A percentile compares a stretch with the other conserved stretches of the same genome.
Evolutionary conservation across 2,329 filamentous ascomycete species (phyloP).

Genomic region (Stachybotrys echinatus): DNA sequence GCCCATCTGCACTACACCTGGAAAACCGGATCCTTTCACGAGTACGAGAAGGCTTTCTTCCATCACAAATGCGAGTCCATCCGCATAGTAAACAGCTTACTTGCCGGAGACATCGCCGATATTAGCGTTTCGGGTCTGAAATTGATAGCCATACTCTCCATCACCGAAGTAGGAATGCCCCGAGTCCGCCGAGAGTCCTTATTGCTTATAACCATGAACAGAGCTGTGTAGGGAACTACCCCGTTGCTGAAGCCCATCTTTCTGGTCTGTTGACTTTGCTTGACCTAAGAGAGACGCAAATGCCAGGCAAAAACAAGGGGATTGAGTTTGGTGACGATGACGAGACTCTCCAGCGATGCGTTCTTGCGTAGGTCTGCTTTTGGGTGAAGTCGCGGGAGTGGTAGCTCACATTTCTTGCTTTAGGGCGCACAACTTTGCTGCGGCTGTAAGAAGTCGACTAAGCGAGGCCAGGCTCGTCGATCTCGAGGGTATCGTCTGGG

Average conservation of each 20-base stretch:
- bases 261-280: background rate
- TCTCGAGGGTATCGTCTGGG: background rate
- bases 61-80: background rate
- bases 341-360: background rate
- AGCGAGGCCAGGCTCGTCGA: background rate
- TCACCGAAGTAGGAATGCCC: background rate
- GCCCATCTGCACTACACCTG: background rate
- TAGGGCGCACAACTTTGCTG: background rate
- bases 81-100: background rate
- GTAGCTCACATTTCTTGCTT: background rate
- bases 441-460: background rate
- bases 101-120: background rate
- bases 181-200: background rate
- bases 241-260: background rate
- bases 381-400: background rate
- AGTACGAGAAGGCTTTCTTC: background rate
- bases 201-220: background rate
- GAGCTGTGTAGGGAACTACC: background rate
- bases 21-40: background rate
- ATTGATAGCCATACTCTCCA: background rate
- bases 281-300: background rate
- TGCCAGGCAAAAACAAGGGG: background rate
- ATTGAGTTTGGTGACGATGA: background rate
- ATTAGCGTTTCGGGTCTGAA: background rate
- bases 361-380: background rate